phyloP scores from a whole-genome alignment of 2,329 filamentous ascomycete genomes.

The Hymenoscyphus scutula region DNA sequence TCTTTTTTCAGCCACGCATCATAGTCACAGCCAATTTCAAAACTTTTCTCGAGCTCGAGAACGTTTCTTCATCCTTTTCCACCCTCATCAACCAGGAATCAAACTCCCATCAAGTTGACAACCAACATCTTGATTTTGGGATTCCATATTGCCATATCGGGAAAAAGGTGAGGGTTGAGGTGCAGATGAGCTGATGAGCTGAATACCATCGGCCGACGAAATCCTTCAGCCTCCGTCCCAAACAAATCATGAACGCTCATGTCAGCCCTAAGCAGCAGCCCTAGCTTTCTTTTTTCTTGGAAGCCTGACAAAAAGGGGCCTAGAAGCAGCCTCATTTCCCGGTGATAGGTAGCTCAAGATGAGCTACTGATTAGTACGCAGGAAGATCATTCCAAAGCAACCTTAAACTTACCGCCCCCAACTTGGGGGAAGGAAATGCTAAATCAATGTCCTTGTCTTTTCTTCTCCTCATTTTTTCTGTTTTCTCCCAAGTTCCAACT shows the following conservation, averaged over 20 bases:
- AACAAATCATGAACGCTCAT: slow-evolving; percentile 2
- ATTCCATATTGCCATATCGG: not conserved
- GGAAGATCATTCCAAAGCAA: not conserved
- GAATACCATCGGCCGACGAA: not conserved
- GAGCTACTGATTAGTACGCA: not conserved
- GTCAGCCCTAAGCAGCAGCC: slow-evolving; percentile 2
- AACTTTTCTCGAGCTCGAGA: too few relatives aligned
- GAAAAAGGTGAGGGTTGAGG: not conserved
- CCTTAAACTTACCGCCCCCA: not conserved
- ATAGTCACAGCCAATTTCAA: too few relatives aligned
- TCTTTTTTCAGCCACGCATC: too few relatives aligned
- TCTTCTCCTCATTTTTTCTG: not conserved
- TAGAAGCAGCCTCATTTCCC: slow-evolving; percentile 7
- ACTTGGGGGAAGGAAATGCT: not conserved
- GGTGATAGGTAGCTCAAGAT: slow-evolving; percentile 2
- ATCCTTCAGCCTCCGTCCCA: not conserved
- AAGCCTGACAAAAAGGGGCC: not conserved
- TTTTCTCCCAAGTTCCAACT: not conserved
- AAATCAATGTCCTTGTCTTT: not conserved
- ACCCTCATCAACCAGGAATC: too few relatives aligned
- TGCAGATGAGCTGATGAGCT: not conserved
- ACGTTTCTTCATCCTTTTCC: too few relatives aligned
- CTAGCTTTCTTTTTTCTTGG: not conserved
- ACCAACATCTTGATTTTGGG: too few relatives aligned
- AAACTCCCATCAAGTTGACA: too few relatives aligned